These are phyloP conservation scores for Aleurites moluccanus DNA, from an alignment of 441 rosid species.

Conservation along the genomic window DNA sequence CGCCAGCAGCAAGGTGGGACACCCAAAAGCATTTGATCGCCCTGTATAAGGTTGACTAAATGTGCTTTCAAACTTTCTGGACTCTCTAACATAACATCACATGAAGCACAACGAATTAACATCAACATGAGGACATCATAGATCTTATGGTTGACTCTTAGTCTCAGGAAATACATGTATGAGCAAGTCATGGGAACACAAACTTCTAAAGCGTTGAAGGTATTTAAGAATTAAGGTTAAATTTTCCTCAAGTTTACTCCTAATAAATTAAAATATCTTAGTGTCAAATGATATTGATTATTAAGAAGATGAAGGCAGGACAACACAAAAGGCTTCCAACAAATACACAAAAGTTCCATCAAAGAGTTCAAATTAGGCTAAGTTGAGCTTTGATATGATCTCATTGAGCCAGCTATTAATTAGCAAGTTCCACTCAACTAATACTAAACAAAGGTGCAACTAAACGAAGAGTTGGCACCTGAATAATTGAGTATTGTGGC, in stretches of 20 bases:
- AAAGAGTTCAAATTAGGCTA: neutral
- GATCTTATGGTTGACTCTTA: neutral
- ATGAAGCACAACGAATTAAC: neutral
- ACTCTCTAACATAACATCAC: neutral
- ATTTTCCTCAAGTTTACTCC: neutral
- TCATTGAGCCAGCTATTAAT: neutral
- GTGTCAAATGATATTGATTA: neutral
- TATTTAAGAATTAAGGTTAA: neutral
- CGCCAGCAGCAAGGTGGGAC: neutral
- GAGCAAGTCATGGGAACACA: neutral
- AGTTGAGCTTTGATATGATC: neutral
- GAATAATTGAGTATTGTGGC: conserved; percentile 84
- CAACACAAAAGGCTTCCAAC: neutral
- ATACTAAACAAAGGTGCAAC: neutral
- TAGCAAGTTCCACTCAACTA: neutral
- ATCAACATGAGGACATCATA: neutral
- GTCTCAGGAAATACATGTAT: neutral
- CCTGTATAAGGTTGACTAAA: neutral
- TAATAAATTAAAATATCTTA: neutral
- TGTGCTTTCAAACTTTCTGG: neutral
- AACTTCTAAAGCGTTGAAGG: neutral
- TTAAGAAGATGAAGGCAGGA: neutral
- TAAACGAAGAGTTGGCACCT: conserved; percentile 46
- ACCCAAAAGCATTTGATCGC: neutral
- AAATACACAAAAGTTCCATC: neutral